Evolutionary conservation across 169 alveolate genomes (phyloP), one percentile per base, ranked within the genome.

Genomic region (Cryptosporidium bovis): DNA sequence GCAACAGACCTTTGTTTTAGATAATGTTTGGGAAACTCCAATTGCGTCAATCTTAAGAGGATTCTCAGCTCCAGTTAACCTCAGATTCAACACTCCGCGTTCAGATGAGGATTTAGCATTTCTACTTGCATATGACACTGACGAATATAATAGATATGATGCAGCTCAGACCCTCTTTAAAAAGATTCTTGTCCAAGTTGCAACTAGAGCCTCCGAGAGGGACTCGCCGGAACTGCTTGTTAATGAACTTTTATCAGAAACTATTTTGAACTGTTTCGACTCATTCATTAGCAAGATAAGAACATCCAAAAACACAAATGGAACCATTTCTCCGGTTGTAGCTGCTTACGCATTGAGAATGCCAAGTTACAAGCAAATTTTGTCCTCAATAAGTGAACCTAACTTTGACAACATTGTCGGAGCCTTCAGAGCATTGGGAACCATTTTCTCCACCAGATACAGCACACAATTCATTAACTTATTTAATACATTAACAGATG

Each of bases 11-110:
- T 95, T 95, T 46, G 83, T 66, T 27, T 33, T 94, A 31, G 83
- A 66, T n/a, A 92, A 90, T 51, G 91, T 94, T 0, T n/a, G 64
- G 50, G 96, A 92, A 69, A 94, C 92, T 77, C 95, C 97, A 48
- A 94, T 95, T 27, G 92, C 95, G 12, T 96, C 98, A 10, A 77
- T 95, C 18, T 92, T 94, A 82, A 93, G 98, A 48, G 96, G 92
- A 16, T 96, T 96, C 71, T 94, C 97, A 1, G 98, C 98, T 6
- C 98, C 98, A 3, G 97, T 95, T 24, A 91, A 92, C 68, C 92
- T 96, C 64, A 92, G 92, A 69, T 66, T 36, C 64, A 93, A 83
- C 56, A 91, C 91, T 40, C 95, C 93, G 85, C 87, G 69, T 16
- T 90, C 93, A 1, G 96, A 90, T 36, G 95, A 91, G 34, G 97